A percentile compares a stretch with the other conserved stretches of the same genome.
Evolutionary conservation across 768 basidiomycete species (phyloP).

Genomic region (Dentipellis sp.): DNA sequence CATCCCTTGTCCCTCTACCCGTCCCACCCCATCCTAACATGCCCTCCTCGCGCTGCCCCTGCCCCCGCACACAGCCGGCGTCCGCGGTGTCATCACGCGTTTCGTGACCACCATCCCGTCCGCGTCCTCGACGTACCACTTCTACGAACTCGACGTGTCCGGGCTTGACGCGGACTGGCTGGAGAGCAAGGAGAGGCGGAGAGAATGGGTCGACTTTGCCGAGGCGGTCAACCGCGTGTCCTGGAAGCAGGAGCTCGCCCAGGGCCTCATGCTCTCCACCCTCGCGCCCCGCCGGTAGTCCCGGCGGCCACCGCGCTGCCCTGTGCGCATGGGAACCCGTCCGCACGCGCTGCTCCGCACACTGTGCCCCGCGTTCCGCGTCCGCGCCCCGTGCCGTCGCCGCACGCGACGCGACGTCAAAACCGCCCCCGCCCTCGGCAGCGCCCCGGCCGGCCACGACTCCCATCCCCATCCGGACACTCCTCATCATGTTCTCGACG

Average conservation of each 20-base stretch:
- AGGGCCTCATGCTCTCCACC: conserved; percentile 64
- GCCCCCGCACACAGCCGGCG: conserved; percentile 43
- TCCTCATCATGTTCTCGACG: not conserved
- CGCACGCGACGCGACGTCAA: not conserved
- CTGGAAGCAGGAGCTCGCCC: conserved; percentile 82
- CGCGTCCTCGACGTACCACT: conserved; percentile 77
- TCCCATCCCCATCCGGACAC: not conserved
- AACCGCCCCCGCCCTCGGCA: not conserved
- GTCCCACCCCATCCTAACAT: conserved; percentile 65
- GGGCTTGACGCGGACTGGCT: conserved; percentile 74
- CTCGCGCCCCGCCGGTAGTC: conserved; percentile 48
- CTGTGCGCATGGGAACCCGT: no score
- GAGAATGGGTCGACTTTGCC: conserved; percentile 86
- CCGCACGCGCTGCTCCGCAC: no score
- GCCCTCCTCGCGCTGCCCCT: conserved; percentile 31
- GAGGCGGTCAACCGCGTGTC: conserved; percentile 67
- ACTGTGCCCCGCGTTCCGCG: no score
- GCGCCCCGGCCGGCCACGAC: not conserved
- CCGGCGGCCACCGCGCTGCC: not conserved
- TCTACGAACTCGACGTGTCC: conserved; percentile 81
- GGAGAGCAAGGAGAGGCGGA: conserved; percentile 66
- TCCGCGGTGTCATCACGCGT: conserved; percentile 78
- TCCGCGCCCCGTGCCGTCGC: conserved; percentile 2
- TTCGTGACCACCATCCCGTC: conserved; percentile 78
- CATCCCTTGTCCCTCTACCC: conserved; percentile 70